A percentile compares a stretch with the other conserved stretches of the same genome.
These are phyloP conservation scores for Backusella macrospora DNA, from an alignment of 192 early-diverging fungal genomes.

Conservation along the genomic window DNA sequence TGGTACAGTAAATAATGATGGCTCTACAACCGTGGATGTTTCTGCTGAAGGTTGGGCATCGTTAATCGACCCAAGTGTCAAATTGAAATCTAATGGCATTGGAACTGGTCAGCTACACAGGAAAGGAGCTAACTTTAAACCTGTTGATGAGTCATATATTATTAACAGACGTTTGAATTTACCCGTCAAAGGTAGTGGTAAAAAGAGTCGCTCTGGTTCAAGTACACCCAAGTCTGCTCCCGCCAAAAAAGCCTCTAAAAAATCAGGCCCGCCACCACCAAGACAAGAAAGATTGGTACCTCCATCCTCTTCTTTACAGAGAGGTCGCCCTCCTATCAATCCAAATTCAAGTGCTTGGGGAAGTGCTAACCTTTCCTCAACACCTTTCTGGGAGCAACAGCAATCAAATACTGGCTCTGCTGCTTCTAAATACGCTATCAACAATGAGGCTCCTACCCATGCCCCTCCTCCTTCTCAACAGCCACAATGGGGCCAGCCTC, in stretches of 20 bases:
- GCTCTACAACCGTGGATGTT: background rate
- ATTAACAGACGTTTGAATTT: conserved; percentile 34
- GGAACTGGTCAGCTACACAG: conserved; percentile 39
- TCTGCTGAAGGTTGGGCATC: conserved; percentile 19
- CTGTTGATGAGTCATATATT: conserved; percentile 38
- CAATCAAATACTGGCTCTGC: background rate
- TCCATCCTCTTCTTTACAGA: background rate
- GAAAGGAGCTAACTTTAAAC: conserved; percentile 38
- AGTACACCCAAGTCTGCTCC: background rate
- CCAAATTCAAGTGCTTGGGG: conserved; percentile 27
- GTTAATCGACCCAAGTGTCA: conserved; percentile 34
- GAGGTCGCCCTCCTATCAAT: background rate
- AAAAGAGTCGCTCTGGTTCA: conserved; percentile 13
- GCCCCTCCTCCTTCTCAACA: conserved; percentile 6
- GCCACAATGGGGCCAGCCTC: conserved; percentile 3
- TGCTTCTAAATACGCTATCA: conserved; percentile 26
- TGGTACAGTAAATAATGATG: background rate
- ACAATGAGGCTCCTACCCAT: background rate
- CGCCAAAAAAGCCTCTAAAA: background rate
- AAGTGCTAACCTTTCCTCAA: conserved; percentile 11
- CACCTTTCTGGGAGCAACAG: conserved; percentile 37
- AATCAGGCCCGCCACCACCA: background rate
- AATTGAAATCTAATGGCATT: conserved; percentile 24
- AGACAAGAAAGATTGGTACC: background rate
- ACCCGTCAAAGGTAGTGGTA: conserved; percentile 9